Evolutionary conservation across 192 early-diverging fungal species (phyloP).

Genomic region (Coemansia sp.): DNA sequence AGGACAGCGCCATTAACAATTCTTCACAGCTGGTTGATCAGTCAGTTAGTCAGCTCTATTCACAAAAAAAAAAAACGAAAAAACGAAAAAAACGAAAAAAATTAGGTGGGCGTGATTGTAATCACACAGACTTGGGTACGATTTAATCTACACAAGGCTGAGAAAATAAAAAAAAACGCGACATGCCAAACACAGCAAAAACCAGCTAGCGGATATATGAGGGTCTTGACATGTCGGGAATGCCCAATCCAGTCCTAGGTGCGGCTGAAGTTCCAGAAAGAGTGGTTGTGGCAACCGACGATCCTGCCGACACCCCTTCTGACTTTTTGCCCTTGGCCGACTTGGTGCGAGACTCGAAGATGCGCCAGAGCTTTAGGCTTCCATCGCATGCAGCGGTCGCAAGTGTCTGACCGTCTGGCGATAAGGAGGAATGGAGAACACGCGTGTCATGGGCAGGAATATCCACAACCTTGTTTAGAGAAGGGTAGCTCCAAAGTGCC

Average conservation of each 20-base stretch:
- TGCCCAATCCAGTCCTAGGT: slow-evolving; percentile 1
- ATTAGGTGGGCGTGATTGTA: not conserved
- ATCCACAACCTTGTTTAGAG: slow-evolving; percentile 68
- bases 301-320: not conserved
- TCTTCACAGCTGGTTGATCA: not conserved
- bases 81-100: not conserved
- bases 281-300: not conserved
- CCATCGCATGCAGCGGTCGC: slow-evolving; percentile 94
- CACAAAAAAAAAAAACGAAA: not conserved
- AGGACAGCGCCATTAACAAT: not conserved
- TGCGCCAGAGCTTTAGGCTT: slow-evolving; percentile 93
- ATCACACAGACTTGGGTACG: not conserved
- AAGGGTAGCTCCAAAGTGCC: slow-evolving; percentile 80
- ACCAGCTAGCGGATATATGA: slow-evolving; percentile 26
- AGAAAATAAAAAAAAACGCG: not conserved
- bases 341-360: slow-evolving; percentile 68
- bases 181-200: not conserved
- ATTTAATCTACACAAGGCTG: slow-evolving; percentile 1
- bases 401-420: slow-evolving; percentile 88
- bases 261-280: not conserved
- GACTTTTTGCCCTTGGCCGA: slow-evolving; percentile 25
- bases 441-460: slow-evolving; percentile 86
- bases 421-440: slow-evolving; percentile 86
- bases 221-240: slow-evolving; percentile 29
- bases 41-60: not conserved